Evolutionary conservation across 345 rosid genomes (phyloP).

Genomic region (Geranium rotundifolium): DNA sequence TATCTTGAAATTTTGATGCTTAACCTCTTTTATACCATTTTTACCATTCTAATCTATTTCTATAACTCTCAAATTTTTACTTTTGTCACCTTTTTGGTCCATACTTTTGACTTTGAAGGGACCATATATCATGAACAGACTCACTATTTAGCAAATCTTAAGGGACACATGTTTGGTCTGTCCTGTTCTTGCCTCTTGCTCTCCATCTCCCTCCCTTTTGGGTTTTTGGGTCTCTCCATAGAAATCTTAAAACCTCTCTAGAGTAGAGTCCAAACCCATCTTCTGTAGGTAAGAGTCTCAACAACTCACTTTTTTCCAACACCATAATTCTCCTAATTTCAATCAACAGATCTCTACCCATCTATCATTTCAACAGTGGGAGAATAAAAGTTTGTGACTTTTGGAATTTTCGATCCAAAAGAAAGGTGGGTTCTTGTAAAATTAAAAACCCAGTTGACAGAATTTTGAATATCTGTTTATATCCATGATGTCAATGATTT

Average conservation of each 20-base stretch:
- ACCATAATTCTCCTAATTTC: neutral
- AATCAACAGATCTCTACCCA: too few relatives aligned
- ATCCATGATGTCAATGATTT: neutral
- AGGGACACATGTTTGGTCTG: conserved; percentile 13
- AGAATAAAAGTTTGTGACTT: conserved; percentile 3
- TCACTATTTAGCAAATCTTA: neutral
- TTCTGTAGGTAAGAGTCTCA: conserved; percentile 10
- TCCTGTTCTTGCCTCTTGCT: conserved; percentile 5
- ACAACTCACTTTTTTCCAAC: conserved; percentile 3
- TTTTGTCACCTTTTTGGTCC: neutral
- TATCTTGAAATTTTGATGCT: too few relatives aligned
- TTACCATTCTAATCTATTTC: too few relatives aligned
- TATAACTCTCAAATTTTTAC: neutral
- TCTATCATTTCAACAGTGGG: neutral
- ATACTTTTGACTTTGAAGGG: neutral
- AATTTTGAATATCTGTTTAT: neutral
- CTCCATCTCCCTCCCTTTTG: neutral
- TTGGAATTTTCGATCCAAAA: conserved; percentile 4
- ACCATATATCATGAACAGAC: neutral
- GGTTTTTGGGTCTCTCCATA: neutral
- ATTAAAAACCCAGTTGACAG: neutral
- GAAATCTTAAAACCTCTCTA: neutral
- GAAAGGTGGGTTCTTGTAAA: conserved; percentile 17
- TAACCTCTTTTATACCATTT: too few relatives aligned
- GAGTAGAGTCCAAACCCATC: neutral